Percentiles rank a stretch among this genome's conserved stretches.
Conservation (phyloP, 1,139 yeast species). For the Suhomyces maxii region DNA sequence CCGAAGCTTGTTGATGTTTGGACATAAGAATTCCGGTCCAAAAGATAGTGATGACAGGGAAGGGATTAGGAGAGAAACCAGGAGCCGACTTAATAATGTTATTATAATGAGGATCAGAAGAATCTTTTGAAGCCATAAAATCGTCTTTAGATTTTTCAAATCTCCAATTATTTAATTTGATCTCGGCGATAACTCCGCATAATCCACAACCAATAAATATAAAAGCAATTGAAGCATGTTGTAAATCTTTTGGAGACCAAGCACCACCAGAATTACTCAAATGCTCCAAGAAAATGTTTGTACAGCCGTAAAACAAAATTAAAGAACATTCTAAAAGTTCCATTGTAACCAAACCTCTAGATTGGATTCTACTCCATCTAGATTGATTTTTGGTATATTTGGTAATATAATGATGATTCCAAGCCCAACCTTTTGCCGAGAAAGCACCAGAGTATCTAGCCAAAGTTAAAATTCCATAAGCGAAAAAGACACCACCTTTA, state of each 20-base stretch:
- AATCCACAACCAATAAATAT: slow-evolving; percentile 91
- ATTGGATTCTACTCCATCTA: slow-evolving; percentile 43
- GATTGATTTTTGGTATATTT: slow-evolving; percentile 21
- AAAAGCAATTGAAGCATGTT: slow-evolving; percentile 93
- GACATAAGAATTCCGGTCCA: slow-evolving; percentile 99
- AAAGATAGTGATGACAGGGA: slow-evolving; percentile 88
- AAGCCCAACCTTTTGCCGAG: slow-evolving; percentile 78
- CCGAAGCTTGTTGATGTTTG: slow-evolving; percentile 83
- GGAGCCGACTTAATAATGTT: slow-evolving; percentile 52
- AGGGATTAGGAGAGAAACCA: slow-evolving; percentile 85
- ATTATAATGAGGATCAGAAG: slow-evolving; percentile 1
- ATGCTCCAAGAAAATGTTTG: slow-evolving; percentile 89
- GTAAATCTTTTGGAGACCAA: slow-evolving; percentile 92
- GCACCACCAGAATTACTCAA: slow-evolving; percentile 69
- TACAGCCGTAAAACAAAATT: slow-evolving; percentile 82
- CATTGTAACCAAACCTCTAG: slow-evolving; percentile 68
- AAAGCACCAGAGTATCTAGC: slow-evolving; percentile 88
- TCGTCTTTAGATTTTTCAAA: slow-evolving; percentile 35
- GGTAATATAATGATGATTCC: slow-evolving; percentile 63
- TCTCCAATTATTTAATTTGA: slow-evolving; percentile 52
- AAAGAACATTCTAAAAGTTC: slow-evolving; percentile 80
- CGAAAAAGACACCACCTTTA: slow-evolving; percentile 88
- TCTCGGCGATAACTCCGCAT: slow-evolving; percentile 82
- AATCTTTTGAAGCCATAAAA: slow-evolving; percentile 13
- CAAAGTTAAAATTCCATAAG: slow-evolving; percentile 71